Evolutionary conservation across 2,329 filamentous ascomycete species (phyloP).

Genomic region (Aureobasidium sp.): DNA sequence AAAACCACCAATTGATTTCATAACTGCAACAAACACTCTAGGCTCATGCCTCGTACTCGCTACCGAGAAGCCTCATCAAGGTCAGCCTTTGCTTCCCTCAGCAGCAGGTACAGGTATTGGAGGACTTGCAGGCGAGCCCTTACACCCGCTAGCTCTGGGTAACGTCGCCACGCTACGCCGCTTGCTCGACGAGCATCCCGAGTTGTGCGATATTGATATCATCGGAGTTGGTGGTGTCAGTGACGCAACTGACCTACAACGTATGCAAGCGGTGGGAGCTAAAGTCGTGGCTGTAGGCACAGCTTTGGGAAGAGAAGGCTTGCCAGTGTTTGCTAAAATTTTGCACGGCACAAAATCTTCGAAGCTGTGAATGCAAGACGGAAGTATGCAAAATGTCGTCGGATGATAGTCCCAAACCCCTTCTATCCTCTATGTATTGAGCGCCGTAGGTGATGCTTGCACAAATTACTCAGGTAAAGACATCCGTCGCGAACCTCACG

Average conservation of each 20-base stretch:
- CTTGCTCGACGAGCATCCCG: conserved; percentile 47
- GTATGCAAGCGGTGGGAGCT: conserved; percentile 64
- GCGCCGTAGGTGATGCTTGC: neutral
- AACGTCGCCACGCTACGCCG: conserved; percentile 64
- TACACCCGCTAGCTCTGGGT: conserved; percentile 68
- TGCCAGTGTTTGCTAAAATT: conserved; percentile 57
- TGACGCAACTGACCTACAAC: conserved; percentile 53
- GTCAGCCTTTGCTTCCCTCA: conserved; percentile 40
- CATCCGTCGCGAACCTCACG: conserved; percentile 23
- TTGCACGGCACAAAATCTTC: conserved; percentile 8
- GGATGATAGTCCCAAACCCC: neutral
- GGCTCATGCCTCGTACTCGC: conserved; percentile 58
- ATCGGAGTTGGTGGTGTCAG: conserved; percentile 69
- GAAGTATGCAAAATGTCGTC: neutral
- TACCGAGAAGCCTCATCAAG: conserved; percentile 8
- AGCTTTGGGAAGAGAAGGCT: conserved; percentile 57
- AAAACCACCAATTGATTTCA: conserved; percentile 51
- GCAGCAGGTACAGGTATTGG: conserved; percentile 54
- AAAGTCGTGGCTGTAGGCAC: conserved; percentile 62
- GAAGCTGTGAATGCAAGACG: neutral
- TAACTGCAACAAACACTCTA: conserved; percentile 69
- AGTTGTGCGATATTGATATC: conserved; percentile 51
- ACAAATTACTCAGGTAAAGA: conserved; percentile 24
- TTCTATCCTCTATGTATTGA: neutral
- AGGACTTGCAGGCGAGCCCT: conserved; percentile 62